Percentiles rank a stretch among this genome's conserved stretches.
These are phyloP conservation scores for Spinellus fusiger DNA, from an alignment of 192 early-diverging fungal genomes.

Conservation along the genomic window DNA sequence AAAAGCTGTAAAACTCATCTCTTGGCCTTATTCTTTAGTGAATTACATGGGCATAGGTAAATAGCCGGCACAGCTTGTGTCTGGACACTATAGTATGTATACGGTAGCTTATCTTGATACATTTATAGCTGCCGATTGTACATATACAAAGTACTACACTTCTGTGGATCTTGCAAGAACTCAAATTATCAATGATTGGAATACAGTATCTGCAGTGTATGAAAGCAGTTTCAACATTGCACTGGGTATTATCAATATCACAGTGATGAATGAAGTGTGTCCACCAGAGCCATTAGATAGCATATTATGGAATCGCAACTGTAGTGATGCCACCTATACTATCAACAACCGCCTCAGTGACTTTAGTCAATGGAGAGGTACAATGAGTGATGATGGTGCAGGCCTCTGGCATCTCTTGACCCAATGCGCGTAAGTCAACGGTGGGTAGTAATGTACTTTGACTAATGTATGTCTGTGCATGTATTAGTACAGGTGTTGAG, in stretches of 20 bases:
- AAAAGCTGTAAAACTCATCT: neutral
- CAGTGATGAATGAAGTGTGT: constrained; percentile 60
- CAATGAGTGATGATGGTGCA: constrained; percentile 59
- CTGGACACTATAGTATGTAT: neutral
- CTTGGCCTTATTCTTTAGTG: constrained; percentile 10
- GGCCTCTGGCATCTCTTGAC: constrained; percentile 97
- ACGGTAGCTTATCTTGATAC: neutral
- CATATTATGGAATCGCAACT: constrained; percentile 73
- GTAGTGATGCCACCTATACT: constrained; percentile 54
- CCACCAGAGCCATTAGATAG: constrained; percentile 31
- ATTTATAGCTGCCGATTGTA: constrained; percentile 66
- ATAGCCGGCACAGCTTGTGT: neutral
- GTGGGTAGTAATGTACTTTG: neutral
- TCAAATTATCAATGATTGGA: constrained; percentile 83
- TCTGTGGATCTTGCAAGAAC: constrained; percentile 48
- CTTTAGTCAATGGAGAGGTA: constrained; percentile 84
- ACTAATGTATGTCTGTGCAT: neutral
- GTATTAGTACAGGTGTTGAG: constrained; percentile 55
- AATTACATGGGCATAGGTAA: constrained; percentile 29
- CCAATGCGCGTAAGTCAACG: constrained; percentile 48
- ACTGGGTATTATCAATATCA: constrained; percentile 78
- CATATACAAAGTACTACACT: constrained; percentile 55
- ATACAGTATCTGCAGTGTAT: constrained; percentile 75
- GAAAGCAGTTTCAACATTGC: constrained; percentile 80
- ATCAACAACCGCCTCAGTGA: constrained; percentile 77